These are phyloP conservation scores for Chaetomium sp. DNA, from an alignment of 2,329 filamentous ascomycete genomes.

Conservation along the genomic window DNA sequence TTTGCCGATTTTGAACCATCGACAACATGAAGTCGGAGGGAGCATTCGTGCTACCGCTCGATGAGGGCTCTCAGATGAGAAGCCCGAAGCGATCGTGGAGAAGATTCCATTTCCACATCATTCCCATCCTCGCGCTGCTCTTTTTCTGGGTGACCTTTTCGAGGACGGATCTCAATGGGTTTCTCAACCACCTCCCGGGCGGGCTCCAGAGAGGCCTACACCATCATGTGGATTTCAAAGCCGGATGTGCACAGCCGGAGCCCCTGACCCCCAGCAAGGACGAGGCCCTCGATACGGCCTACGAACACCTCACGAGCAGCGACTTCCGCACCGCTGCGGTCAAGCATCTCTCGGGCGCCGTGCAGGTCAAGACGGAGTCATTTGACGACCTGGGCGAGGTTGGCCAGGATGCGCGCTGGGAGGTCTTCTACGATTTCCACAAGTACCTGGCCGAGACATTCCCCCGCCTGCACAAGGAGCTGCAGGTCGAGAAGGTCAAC, in stretches of 20 bases:
- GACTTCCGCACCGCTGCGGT: conserved; percentile 24
- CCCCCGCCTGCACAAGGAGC: conserved; percentile 41
- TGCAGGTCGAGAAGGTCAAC: conserved; percentile 50
- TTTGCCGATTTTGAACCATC: background rate
- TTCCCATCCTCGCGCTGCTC: background rate
- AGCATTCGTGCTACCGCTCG: conserved; percentile 1
- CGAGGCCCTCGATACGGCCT: conserved; percentile 16
- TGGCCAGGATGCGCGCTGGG: conserved; percentile 52
- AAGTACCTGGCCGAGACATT: conserved; percentile 43
- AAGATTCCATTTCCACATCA: background rate
- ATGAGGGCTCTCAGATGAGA: background rate
- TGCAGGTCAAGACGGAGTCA: conserved; percentile 29
- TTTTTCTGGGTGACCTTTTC: background rate
- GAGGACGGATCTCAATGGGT: background rate
- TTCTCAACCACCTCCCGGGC: background rate
- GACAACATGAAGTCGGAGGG: conserved; percentile 10
- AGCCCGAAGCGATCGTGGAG: background rate
- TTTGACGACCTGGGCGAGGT: conserved; percentile 44
- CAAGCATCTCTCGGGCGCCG: conserved; percentile 26
- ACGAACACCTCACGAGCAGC: conserved; percentile 18
- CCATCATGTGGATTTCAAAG: conserved; percentile 8
- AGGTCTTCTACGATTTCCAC: conserved; percentile 50
- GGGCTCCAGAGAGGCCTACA: background rate
- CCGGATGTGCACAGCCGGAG: conserved; percentile 22
- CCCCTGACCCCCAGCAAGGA: conserved; percentile 20